Conservation (phyloP, 106 monocot genomes). For the Dendrobium chrysotoxum region DNA sequence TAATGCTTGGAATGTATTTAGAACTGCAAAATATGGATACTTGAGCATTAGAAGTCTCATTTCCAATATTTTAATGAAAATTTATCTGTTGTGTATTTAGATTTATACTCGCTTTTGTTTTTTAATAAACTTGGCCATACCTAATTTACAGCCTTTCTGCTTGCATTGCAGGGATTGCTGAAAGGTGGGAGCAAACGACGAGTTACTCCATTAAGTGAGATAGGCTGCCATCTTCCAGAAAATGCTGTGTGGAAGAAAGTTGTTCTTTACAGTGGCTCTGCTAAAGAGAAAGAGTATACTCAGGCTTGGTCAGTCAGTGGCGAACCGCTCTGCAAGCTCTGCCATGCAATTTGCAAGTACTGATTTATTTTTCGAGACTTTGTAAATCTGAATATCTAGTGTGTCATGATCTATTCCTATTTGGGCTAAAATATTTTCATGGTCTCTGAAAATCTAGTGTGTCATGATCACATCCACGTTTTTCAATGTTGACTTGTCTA, state of each 20-base stretch:
- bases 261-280: conserved; percentile 35
- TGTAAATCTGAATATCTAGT: background rate
- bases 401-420: conserved; percentile 1
- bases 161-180: conserved; percentile 62
- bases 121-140: no score
- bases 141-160: no score
- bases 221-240: conserved; percentile 53
- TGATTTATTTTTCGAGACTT: conserved; percentile 2
- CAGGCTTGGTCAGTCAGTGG: conserved; percentile 56
- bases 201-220: conserved; percentile 54
- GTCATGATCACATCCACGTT: background rate
- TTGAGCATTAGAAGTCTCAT: no score
- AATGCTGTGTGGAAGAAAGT: conserved; percentile 89
- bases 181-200: conserved; percentile 93
- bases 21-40: no score
- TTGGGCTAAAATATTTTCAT: background rate
- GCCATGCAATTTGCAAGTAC: conserved; percentile 83
- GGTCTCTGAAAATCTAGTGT: no score
- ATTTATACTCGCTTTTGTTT: no score
- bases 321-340: conserved; percentile 90
- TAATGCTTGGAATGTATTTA: no score
- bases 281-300: conserved; percentile 54
- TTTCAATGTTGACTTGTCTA: background rate
- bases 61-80: no score
- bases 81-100: no score